phyloP scores from a whole-genome alignment of 768 basidiomycete genomes.

The Suillus occidentalis region DNA sequence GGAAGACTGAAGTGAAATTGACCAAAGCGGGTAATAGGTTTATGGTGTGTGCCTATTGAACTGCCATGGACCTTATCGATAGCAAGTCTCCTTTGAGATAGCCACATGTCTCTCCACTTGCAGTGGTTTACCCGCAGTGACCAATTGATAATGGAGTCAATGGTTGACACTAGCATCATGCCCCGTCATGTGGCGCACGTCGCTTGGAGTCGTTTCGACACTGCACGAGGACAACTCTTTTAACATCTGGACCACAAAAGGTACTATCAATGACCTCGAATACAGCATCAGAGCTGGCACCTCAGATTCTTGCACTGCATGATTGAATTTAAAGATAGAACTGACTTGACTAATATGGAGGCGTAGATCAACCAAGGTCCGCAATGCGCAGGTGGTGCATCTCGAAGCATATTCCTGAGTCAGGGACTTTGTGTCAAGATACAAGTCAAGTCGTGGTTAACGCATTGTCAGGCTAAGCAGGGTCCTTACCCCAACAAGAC shows the following conservation, averaged over 20 bases:
- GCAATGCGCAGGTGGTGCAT: neutral
- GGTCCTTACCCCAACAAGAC: neutral
- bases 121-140: neutral
- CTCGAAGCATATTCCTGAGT: neutral
- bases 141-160: neutral
- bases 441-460: constrained; percentile 4
- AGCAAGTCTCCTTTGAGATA: neutral
- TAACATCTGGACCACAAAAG: neutral
- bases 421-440: no score
- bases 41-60: no score
- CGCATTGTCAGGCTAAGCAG: neutral
- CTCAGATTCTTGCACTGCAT: neutral
- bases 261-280: neutral
- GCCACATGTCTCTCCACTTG: neutral
- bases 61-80: neutral
- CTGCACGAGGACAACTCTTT: neutral
- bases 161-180: neutral
- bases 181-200: neutral
- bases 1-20: neutral
- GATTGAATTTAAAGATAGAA: constrained; percentile 1
- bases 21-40: neutral
- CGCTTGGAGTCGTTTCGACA: neutral
- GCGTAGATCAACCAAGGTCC: neutral
- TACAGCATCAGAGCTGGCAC: neutral
- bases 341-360: neutral